A percentile compares a stretch with the other conserved stretches of the same genome.
phyloP scores from a whole-genome alignment of 768 basidiomycete genomes.

The Saitozyma sp. region DNA sequence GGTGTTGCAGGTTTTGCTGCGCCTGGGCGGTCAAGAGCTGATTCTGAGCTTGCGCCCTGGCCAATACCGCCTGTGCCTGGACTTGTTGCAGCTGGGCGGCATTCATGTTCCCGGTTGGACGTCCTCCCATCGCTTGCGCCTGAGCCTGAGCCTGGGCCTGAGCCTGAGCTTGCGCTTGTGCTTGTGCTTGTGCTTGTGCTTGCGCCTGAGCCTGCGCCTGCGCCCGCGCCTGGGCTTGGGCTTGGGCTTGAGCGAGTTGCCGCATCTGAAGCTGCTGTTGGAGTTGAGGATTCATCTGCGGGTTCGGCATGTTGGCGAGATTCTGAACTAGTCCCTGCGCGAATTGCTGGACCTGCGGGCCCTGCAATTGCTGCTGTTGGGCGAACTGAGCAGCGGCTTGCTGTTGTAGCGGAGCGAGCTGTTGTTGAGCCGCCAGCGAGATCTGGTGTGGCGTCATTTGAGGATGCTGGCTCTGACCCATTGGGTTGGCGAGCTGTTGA shows the following conservation, averaged over 20 bases:
- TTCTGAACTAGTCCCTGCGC: slow-evolving; percentile 8
- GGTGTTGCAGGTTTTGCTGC: slow-evolving; percentile 12
- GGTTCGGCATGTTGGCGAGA: slow-evolving; percentile 7
- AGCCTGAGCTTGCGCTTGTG: neutral
- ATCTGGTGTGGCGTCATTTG: slow-evolving; percentile 28
- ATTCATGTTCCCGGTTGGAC: no score
- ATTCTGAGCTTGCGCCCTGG: slow-evolving; percentile 11
- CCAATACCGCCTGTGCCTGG: slow-evolving; percentile 3
- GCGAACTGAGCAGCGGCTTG: neutral
- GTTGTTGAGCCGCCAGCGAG: slow-evolving; percentile 27
- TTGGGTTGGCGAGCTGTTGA: slow-evolving; percentile 19
- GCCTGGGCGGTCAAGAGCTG: slow-evolving; percentile 11
- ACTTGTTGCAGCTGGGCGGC: no score
- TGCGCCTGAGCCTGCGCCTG: slow-evolving; percentile 18
- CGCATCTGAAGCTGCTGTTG: slow-evolving; percentile 19
- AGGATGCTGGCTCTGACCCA: slow-evolving; percentile 14
- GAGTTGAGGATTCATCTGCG: slow-evolving; percentile 11
- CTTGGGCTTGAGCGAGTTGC: slow-evolving; percentile 24
- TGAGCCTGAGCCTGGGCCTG: slow-evolving; percentile 28
- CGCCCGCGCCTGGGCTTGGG: slow-evolving; percentile 13
- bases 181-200: slow-evolving; percentile 3
- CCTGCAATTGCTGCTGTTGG: slow-evolving; percentile 23
- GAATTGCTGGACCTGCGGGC: slow-evolving; percentile 17
- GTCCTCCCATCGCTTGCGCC: slow-evolving; percentile 2
- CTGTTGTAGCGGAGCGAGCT: slow-evolving; percentile 20